Evolutionary conservation across 2,329 filamentous ascomycete species (phyloP).

Genomic region (Aspergillus sp.): DNA sequence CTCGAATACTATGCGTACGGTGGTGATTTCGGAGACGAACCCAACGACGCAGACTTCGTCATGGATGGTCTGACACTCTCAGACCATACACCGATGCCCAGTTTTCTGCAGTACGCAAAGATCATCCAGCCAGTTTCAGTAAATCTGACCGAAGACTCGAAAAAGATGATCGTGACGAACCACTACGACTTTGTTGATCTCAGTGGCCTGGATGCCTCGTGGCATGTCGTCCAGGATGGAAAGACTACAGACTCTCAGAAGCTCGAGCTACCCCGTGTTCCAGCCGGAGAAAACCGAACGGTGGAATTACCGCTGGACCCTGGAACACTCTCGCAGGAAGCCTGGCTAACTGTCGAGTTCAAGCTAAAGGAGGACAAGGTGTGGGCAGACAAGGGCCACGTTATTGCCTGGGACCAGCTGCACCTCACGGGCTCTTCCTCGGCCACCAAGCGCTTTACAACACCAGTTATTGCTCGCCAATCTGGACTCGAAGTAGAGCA

Average conservation of each 20-base stretch:
- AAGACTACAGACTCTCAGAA: slow-evolving; percentile 24
- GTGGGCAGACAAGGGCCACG: slow-evolving; percentile 56
- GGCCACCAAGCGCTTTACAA: not conserved
- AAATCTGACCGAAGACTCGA: slow-evolving; percentile 34
- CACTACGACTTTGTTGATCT: slow-evolving; percentile 52
- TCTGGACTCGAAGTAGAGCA: not conserved
- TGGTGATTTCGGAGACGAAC: slow-evolving; percentile 62
- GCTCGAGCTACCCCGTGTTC: slow-evolving; percentile 44
- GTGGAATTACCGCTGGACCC: not conserved
- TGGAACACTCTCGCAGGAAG: slow-evolving; percentile 14
- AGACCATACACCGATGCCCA: slow-evolving; percentile 57
- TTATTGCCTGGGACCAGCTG: slow-evolving; percentile 55
- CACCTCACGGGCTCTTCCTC: not conserved
- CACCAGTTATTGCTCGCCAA: not conserved
- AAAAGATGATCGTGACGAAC: slow-evolving; percentile 45
- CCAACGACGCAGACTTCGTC: slow-evolving; percentile 62
- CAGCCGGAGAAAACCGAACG: slow-evolving; percentile 39
- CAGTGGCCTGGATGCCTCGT: slow-evolving; percentile 38
- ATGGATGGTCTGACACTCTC: slow-evolving; percentile 58
- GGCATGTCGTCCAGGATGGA: slow-evolving; percentile 16
- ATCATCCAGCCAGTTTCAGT: slow-evolving; percentile 56
- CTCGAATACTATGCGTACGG: slow-evolving; percentile 58
- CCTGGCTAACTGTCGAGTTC: slow-evolving; percentile 49
- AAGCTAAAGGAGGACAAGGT: slow-evolving; percentile 42
- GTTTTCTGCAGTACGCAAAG: slow-evolving; percentile 58